A percentile compares a stretch with the other conserved stretches of the same genome.
Evolutionary conservation across 768 basidiomycete genomes (phyloP).

Genomic region (Tylopilus sp.): DNA sequence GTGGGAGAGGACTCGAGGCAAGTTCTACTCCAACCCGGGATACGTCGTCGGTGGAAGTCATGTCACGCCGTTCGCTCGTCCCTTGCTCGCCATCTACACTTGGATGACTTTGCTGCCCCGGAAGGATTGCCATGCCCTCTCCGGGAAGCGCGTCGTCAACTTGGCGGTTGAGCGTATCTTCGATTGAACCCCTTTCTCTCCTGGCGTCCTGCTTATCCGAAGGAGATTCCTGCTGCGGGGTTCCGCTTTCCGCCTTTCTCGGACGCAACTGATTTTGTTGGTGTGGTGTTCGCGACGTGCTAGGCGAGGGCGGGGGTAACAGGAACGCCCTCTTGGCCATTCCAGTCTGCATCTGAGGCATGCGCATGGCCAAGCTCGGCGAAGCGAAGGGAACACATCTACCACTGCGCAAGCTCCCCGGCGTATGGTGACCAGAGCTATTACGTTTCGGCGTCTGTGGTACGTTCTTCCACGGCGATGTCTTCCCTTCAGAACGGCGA

Average conservation of each 20-base stretch:
- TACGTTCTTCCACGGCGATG: slow-evolving; percentile 13
- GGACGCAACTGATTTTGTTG: background rate
- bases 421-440: slow-evolving; percentile 10
- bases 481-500: background rate
- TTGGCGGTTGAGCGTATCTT: slow-evolving; percentile 30
- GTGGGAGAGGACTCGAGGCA: slow-evolving; percentile 51
- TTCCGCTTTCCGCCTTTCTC: background rate
- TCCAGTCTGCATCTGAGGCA: slow-evolving; percentile 13
- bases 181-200: slow-evolving; percentile 24
- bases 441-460: slow-evolving; percentile 1
- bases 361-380: slow-evolving; percentile 6
- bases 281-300: slow-evolving; percentile 8
- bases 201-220: background rate
- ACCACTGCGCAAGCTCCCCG: background rate
- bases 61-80: slow-evolving; percentile 17
- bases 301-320: slow-evolving; percentile 26
- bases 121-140: slow-evolving; percentile 39
- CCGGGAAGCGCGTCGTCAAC: slow-evolving; percentile 40
- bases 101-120: slow-evolving; percentile 13
- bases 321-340: slow-evolving; percentile 22
- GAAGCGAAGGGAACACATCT: slow-evolving; percentile 9
- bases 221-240: background rate
- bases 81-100: background rate
- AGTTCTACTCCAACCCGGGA: slow-evolving; percentile 24
- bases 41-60: slow-evolving; percentile 6